A percentile compares a stretch with the other conserved stretches of the same genome.
Evolutionary conservation across 208 protist genomes (phyloP).

Genomic region (Tetramitus jugosus): DNA sequence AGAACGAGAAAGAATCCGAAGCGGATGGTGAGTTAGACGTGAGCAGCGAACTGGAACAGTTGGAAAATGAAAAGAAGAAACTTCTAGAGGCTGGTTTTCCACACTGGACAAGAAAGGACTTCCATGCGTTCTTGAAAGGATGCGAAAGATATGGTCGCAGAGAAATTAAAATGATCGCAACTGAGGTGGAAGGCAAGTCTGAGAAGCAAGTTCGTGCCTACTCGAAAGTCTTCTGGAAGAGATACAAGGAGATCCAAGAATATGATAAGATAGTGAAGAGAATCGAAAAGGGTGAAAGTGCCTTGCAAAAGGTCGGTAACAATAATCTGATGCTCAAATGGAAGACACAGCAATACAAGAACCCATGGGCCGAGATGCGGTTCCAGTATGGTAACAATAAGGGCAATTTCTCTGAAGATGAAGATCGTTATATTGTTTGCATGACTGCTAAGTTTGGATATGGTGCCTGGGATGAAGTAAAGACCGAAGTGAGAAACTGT

Average conservation of each 20-base stretch:
- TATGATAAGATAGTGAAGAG: slow-evolving; percentile 10
- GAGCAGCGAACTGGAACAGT: neutral
- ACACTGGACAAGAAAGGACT: slow-evolving; percentile 25
- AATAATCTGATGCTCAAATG: neutral
- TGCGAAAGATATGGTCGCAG: slow-evolving; percentile 18
- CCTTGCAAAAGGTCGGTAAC: neutral
- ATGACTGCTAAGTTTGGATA: slow-evolving; percentile 23
- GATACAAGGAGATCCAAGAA: slow-evolving; percentile 16
- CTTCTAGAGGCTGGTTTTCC: slow-evolving; percentile 9
- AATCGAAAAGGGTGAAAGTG: slow-evolving; percentile 18
- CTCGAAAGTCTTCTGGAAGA: slow-evolving; percentile 4
- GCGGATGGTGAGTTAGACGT: neutral
- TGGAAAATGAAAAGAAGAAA: slow-evolving; percentile 4
- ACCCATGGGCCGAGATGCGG: slow-evolving; percentile 15
- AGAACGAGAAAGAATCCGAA: neutral
- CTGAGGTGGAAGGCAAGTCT: slow-evolving; percentile 15
- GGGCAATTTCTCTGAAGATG: neutral
- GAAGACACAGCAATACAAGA: slow-evolving; percentile 16
- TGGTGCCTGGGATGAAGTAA: slow-evolving; percentile 11
- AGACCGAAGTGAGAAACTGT: neutral
- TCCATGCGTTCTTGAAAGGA: neutral
- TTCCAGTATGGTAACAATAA: slow-evolving; percentile 19
- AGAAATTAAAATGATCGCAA: neutral
- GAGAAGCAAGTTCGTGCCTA: neutral
- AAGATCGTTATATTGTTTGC: slow-evolving; percentile 19